Evolutionary conservation across 1,139 yeast genomes (phyloP).

Genomic region (Diutina siamensis): DNA sequence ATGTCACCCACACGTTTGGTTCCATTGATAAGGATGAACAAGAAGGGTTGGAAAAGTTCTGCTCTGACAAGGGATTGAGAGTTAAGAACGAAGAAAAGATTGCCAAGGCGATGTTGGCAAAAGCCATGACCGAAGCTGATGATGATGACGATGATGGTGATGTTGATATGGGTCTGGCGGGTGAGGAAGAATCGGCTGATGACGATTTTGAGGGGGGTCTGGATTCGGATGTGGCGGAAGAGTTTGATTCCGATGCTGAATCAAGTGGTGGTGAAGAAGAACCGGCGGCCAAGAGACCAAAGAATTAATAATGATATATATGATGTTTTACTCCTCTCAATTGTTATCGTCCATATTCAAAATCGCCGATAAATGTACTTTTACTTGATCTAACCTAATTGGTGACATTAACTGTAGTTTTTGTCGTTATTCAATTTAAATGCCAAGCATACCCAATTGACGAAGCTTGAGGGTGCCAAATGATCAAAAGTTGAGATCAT

Average conservation of each 20-base stretch:
- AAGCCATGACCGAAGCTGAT: constrained; percentile 57
- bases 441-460: no score
- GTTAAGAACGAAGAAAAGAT: constrained; percentile 86
- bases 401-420: no score
- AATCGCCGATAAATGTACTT: no score
- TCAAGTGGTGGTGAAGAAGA: constrained; percentile 19
- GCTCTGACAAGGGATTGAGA: constrained; percentile 64
- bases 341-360: no score
- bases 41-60: constrained; percentile 59
- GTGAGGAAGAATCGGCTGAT: constrained; percentile 53
- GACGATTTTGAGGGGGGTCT: constrained; percentile 56
- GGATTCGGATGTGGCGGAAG: constrained; percentile 74
- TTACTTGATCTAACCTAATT: no score
- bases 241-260: constrained; percentile 67
- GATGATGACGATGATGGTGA: constrained; percentile 47
- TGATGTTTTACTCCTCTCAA: no score
- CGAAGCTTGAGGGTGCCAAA: no score
- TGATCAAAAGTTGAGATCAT: no score
- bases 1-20: constrained; percentile 72
- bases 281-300: constrained; percentile 1
- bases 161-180: constrained; percentile 68
- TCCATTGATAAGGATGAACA: constrained; percentile 89
- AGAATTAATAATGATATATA: background rate
- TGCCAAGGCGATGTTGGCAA: constrained; percentile 69
- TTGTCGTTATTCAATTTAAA: no score